Evolutionary conservation across 805 yeast species (phyloP).

Genomic region (Danielia oregonensis): DNA sequence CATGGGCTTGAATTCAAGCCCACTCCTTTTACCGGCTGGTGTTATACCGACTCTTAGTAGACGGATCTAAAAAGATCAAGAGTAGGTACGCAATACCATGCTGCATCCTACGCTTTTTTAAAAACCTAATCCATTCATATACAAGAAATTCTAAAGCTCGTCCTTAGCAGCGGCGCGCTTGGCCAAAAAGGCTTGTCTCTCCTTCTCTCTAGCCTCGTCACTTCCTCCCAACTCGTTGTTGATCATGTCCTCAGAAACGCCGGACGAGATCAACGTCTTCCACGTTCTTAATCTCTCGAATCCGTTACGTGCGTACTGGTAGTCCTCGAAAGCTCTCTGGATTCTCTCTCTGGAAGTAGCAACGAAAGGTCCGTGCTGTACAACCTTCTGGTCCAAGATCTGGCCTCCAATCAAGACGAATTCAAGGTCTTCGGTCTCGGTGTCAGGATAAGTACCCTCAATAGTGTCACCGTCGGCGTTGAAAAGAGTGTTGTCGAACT

Average conservation of each 20-base stretch:
- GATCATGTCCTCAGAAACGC: conserved; percentile 41
- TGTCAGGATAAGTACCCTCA: conserved; percentile 41
- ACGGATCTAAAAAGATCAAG: no score
- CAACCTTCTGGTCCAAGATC: conserved; percentile 66
- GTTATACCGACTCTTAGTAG: no score
- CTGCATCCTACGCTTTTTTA: no score
- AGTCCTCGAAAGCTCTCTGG: conserved; percentile 66
- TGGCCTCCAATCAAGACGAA: conserved; percentile 77
- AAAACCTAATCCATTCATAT: no score
- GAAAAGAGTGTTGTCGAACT: conserved; percentile 57
- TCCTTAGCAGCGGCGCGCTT: conserved; percentile 1
- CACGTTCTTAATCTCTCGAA: conserved; percentile 65
- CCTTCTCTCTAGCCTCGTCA: conserved; percentile 27
- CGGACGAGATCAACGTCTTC: conserved; percentile 45
- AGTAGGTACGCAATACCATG: no score
- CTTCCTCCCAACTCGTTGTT: conserved; percentile 35
- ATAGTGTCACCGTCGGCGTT: conserved; percentile 64
- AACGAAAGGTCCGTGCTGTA: conserved; percentile 92
- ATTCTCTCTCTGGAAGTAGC: conserved; percentile 66
- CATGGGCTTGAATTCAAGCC: no score
- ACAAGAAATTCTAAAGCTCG: no score
- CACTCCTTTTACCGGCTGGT: no score
- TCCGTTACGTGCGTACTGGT: conserved; percentile 64
- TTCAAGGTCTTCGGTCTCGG: conserved; percentile 42
- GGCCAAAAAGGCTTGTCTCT: conserved; percentile 10